Base-by-base conservation (phyloP, 768 basidiomycete genomes). In the Lactifluus volemus region DNA sequence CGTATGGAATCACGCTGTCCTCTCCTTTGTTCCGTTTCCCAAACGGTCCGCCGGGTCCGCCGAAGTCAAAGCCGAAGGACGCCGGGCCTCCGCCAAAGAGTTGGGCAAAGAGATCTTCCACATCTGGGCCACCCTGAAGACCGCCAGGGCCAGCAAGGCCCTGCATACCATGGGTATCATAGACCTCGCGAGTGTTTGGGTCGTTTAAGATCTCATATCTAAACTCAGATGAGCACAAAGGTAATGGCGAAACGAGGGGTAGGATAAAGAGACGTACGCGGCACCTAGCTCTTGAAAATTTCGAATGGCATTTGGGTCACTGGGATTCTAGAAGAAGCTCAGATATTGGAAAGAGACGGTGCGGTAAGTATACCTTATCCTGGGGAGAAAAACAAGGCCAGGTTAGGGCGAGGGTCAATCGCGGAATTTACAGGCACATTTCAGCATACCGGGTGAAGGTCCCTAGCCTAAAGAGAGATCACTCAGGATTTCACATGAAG, bases 271-370 rank as follows among this genome's bases (percentile, higher is more conserved):
- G 29, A 81, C 88, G 59, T 70, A 94, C 86, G 93, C 93, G 19
- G 92, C 86, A 47, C 83, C 87, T 75, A 95, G 86, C 69, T 90
- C 88, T 72, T 96, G 93, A 67, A 96, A 96, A 62, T 85, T 89
- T 64, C 84, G 79, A 61, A 82, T 82, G 19, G 93, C 93, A 67
- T 83, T 76, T 38, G 92, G 92, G 69, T 95, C 85, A 73, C 94
- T 90, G 49, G 88, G 89, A 68, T 96, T 96, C 86, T 95, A 70
- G 48, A 55, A 38, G n/a, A 53, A n/a, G 21, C 12, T 54, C 48
- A 53, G 44, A 48, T 17, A 19, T 36, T 29, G 30, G 7, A 32
- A 48, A 17, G 30, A 57, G 29, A 50, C n/a, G 38, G 17, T 12
- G 34, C 41, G 38, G 45, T 11, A 7, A 30, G 36, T 4, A 34